Evolutionary conservation across 306 rosid genomes (phyloP).

Genomic region (Rosa multiflora): DNA sequence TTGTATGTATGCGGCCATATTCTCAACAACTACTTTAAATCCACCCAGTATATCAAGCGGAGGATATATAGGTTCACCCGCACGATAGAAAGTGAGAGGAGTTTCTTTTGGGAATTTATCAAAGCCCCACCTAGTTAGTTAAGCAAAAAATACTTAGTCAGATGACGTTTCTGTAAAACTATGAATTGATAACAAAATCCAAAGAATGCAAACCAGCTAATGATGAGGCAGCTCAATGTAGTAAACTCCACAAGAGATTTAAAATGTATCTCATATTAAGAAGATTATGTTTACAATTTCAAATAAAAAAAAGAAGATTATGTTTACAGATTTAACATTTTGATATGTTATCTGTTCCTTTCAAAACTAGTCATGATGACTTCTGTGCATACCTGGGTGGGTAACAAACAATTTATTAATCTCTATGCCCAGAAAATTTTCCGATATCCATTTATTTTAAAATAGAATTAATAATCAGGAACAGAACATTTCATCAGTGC

Average conservation of each 20-base stretch:
- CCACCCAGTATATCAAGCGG: slow-evolving; percentile 65
- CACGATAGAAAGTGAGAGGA: slow-evolving; percentile 73
- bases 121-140: slow-evolving; percentile 71
- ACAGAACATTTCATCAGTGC: background rate
- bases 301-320: background rate
- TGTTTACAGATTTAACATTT: background rate
- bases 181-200: background rate
- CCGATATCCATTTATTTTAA: background rate
- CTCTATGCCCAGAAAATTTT: background rate
- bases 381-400: background rate
- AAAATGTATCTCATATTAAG: background rate
- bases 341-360: background rate
- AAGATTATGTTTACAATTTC: background rate
- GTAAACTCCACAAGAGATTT: background rate
- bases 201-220: background rate
- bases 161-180: background rate
- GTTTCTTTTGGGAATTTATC: slow-evolving; percentile 83
- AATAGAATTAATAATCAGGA: background rate
- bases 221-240: background rate
- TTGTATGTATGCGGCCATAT: slow-evolving; percentile 53
- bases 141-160: slow-evolving; percentile 26
- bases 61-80: slow-evolving; percentile 66
- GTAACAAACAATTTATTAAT: background rate
- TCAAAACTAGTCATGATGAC: background rate
- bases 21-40: slow-evolving; percentile 63